These are phyloP conservation scores for Cytospora mali DNA, from an alignment of 2,329 filamentous ascomycete genomes.

Conservation along the genomic window DNA sequence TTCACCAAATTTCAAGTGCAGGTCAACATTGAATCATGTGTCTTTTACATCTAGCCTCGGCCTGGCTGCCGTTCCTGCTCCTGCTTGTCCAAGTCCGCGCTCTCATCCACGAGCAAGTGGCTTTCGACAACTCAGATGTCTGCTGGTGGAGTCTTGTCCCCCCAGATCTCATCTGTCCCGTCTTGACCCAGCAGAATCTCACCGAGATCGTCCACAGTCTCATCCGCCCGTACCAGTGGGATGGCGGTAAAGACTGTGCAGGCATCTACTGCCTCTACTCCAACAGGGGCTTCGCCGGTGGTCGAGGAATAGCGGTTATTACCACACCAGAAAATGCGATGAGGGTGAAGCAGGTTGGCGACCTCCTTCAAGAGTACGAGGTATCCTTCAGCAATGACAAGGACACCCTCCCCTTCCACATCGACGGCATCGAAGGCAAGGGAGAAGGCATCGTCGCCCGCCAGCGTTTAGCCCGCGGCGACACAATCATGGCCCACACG, in stretches of 20 bases:
- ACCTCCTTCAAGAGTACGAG: slow-evolving; percentile 23
- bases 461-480: slow-evolving; percentile 39
- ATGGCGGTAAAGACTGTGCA: slow-evolving; percentile 29
- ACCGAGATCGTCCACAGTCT: slow-evolving; percentile 44
- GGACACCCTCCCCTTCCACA: slow-evolving; percentile 35
- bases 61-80: slow-evolving; percentile 2
- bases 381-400: slow-evolving; percentile 35
- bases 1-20: neutral
- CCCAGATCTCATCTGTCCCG: slow-evolving; percentile 23
- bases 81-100: slow-evolving; percentile 4
- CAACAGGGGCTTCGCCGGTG: slow-evolving; percentile 27
- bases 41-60: neutral
- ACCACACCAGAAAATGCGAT: slow-evolving; percentile 26
- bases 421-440: slow-evolving; percentile 38
- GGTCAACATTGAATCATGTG: neutral
- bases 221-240: slow-evolving; percentile 36
- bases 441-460: slow-evolving; percentile 42
- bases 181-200: slow-evolving; percentile 40
- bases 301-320: slow-evolving; percentile 31
- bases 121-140: slow-evolving; percentile 25
- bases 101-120: slow-evolving; percentile 24
- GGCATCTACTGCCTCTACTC: slow-evolving; percentile 31
- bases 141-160: slow-evolving; percentile 27
- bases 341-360: slow-evolving; percentile 12
- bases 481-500: slow-evolving; percentile 38